Conservation (phyloP, 352 stramenopile species). For the Pythium vanterpoolii region DNA sequence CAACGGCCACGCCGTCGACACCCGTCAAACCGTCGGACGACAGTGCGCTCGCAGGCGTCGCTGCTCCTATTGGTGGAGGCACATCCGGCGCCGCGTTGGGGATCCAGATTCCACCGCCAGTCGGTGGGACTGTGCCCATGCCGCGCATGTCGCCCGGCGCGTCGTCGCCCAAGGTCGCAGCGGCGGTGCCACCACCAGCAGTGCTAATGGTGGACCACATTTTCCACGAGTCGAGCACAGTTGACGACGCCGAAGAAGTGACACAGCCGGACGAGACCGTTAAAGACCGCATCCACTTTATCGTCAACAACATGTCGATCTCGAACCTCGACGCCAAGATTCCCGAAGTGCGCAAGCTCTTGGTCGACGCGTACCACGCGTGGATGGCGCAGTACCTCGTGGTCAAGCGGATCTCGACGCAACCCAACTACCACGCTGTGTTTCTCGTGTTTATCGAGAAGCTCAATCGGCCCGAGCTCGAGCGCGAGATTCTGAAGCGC, state of each 20-base stretch:
- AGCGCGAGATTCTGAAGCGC: constrained; percentile 93
- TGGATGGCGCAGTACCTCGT: constrained; percentile 99
- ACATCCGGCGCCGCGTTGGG: constrained; percentile 12
- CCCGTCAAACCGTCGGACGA: constrained; percentile 10
- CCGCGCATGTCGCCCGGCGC: constrained; percentile 24
- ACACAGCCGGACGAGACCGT: constrained; percentile 79
- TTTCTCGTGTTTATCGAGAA: constrained; percentile 98
- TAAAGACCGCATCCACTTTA: constrained; percentile 98
- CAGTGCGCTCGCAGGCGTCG: neutral
- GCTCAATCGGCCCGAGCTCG: constrained; percentile 90
- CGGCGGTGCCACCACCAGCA: constrained; percentile 37
- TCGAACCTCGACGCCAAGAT: constrained; percentile 97
- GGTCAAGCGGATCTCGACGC: constrained; percentile 97
- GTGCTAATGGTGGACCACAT: constrained; percentile 82
- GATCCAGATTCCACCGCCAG: constrained; percentile 20
- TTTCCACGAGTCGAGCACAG: constrained; percentile 63
- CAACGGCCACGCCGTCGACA: constrained; percentile 16
- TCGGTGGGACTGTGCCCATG: neutral
- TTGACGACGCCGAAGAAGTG: constrained; percentile 62
- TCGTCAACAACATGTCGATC: constrained; percentile 99
- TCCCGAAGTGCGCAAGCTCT: constrained; percentile 93
- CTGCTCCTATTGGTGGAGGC: neutral
- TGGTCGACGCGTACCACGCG: constrained; percentile 91
- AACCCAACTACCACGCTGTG: constrained; percentile 98
- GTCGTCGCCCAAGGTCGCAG: constrained; percentile 40